Evolutionary conservation across 805 yeast species (phyloP), one percentile per base, ranked within the genome.

Genomic region (Ogataea salicorniae): DNA sequence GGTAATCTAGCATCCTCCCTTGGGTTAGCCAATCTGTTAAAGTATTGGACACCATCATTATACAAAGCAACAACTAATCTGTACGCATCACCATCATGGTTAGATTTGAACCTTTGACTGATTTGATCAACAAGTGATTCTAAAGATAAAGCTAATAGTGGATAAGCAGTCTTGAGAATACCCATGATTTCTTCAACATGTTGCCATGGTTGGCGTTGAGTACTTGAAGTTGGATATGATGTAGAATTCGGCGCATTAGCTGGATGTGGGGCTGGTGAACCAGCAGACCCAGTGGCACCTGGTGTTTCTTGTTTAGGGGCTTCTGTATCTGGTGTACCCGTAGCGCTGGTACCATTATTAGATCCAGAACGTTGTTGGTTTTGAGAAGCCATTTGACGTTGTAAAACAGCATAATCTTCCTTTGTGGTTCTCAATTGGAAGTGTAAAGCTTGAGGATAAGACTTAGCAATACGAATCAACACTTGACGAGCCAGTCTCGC

Each of bases 71-170:
- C 89, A 43, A 95, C 91, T 46, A 94, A 74, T 55, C 99, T 75
- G 66, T 94, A 95, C 1, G 97, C 92, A 66, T 94, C 99, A 60
- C 92, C 99, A 64, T 94, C 99, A 1, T 94, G 87, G 40, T 87
- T 85, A 35, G 95, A 84, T 67, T 92, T 94, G 75, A 94, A 92
- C 46, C 97, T 75, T 63, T 90, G 96, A 59, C 84, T 84, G 46
- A 94, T 88, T 70, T 95, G 99, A 60, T 95, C 98, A 29, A 94
- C 97, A 46, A 95, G 70, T 0, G 98, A 89, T 66, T 94, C 99
- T 53, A 95, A 74, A 0, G 97, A 89, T 40, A 94, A 76, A 0
- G 99, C 96, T 52, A 94, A 70, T 45, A 94, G 70, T 2, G 99
- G 99, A 64, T 91, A 94, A 0, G 98, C 97, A 0, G 99, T 95